These are phyloP conservation scores for Trichoderma semiorbis DNA, from an alignment of 2,329 filamentous ascomycete genomes.

Conservation along the genomic window DNA sequence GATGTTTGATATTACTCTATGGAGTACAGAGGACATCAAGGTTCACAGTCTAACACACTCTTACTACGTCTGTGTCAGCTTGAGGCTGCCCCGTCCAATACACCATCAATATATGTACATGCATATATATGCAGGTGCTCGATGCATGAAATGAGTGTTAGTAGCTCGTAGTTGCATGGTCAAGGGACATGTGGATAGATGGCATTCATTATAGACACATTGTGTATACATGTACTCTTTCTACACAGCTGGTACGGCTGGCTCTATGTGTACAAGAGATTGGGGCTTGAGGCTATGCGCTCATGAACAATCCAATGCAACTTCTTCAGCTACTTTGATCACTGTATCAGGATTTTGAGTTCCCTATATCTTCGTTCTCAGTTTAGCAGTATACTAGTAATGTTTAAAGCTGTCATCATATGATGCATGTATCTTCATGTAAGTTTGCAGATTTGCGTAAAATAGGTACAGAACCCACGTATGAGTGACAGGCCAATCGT, in stretches of 20 bases:
- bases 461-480: background rate
- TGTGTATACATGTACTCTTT: background rate
- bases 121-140: background rate
- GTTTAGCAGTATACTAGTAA: background rate
- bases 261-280: background rate
- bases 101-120: background rate
- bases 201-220: background rate
- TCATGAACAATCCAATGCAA: background rate
- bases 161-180: background rate
- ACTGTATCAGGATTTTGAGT: too few relatives aligned
- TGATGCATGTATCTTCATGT: background rate
- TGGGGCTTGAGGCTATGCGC: too few relatives aligned
- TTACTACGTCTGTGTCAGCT: background rate
- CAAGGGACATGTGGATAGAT: background rate
- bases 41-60: background rate
- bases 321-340: background rate
- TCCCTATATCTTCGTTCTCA: background rate
- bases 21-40: background rate
- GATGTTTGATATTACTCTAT: background rate
- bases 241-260: background rate
- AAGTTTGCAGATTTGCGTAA: background rate
- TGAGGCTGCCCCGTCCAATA: background rate
- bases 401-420: background rate
- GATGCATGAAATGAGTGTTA: background rate
- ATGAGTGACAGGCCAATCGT: background rate